Evolutionary conservation across 345 rosid species (phyloP).

Genomic region (Bruguiera parviflora): DNA sequence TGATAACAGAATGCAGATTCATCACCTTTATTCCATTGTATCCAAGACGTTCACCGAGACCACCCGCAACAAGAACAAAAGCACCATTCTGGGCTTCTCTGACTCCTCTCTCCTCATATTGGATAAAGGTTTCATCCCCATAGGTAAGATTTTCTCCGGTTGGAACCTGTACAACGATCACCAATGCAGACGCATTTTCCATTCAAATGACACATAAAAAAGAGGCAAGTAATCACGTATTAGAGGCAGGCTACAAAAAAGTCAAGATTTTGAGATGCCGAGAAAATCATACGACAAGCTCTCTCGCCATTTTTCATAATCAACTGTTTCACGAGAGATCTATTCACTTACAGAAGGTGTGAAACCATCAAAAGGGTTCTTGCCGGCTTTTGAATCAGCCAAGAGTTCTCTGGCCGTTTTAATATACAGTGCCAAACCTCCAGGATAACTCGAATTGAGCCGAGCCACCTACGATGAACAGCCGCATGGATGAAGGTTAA

Average conservation of each 20-base stretch:
- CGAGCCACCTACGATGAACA: constrained; percentile 52
- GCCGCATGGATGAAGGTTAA: background rate
- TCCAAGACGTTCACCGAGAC: constrained; percentile 98
- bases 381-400: constrained; percentile 82
- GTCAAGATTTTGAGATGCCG: background rate
- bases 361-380: constrained; percentile 95
- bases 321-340: background rate
- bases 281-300: background rate
- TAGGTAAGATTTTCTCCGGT: constrained; percentile 70
- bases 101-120: constrained; percentile 70
- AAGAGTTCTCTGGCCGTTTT: constrained; percentile 76
- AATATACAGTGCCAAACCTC: constrained; percentile 71
- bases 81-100: constrained; percentile 78
- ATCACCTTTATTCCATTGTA: constrained; percentile 94
- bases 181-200: background rate
- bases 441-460: constrained; percentile 81
- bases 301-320: background rate
- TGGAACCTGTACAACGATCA: constrained; percentile 58
- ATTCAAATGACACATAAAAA: background rate
- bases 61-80: constrained; percentile 97
- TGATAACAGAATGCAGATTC: background rate
- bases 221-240: background rate
- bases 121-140: constrained; percentile 64
- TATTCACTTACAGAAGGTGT: constrained; percentile 68
- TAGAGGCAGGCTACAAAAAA: background rate